Evolutionary conservation across 2,329 filamentous ascomycete genomes (phyloP).

Genomic region (Talaromyces sp.): DNA sequence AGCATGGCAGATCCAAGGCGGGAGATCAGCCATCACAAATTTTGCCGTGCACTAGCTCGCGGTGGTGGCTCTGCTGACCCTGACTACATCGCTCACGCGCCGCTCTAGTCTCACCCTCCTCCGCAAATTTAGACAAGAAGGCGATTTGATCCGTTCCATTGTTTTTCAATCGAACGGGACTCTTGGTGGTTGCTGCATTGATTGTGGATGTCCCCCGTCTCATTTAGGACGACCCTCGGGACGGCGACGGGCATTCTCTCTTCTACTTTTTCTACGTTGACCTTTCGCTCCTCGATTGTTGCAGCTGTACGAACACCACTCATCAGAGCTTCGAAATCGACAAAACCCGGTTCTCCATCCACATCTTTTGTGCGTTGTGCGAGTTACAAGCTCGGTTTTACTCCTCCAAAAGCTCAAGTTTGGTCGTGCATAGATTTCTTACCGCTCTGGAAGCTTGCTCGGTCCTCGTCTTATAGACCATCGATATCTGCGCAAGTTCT

Average conservation of each 20-base stretch:
- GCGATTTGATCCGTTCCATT: not conserved
- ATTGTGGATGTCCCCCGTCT: conserved; percentile 35
- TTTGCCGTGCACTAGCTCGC: conserved; percentile 7
- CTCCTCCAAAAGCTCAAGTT: not conserved
- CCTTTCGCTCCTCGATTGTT: conserved; percentile 7
- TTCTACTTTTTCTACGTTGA: conserved; percentile 24
- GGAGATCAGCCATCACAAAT: conserved; percentile 11
- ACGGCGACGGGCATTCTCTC: conserved; percentile 28
- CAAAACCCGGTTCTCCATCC: not conserved
- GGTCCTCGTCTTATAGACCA: conserved; percentile 1
- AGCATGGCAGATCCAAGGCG: conserved; percentile 14
- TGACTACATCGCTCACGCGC: conserved; percentile 18
- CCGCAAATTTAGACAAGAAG: not conserved
- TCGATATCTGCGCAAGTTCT: not conserved
- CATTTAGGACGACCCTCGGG: conserved; percentile 27
- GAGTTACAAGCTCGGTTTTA: conserved; percentile 11
- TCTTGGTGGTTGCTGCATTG: not conserved
- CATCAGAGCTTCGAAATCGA: conserved; percentile 2
- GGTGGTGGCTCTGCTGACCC: conserved; percentile 11
- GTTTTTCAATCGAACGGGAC: not conserved
- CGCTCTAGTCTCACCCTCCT: conserved; percentile 18
- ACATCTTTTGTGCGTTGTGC: not conserved
- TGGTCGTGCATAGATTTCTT: not conserved
- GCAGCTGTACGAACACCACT: conserved; percentile 10
- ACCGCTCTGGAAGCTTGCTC: not conserved